A percentile compares a stretch with the other conserved stretches of the same genome.
Conservation (phyloP, 2,329 filamentous ascomycete species). For the Hirsutella thompsonii region DNA sequence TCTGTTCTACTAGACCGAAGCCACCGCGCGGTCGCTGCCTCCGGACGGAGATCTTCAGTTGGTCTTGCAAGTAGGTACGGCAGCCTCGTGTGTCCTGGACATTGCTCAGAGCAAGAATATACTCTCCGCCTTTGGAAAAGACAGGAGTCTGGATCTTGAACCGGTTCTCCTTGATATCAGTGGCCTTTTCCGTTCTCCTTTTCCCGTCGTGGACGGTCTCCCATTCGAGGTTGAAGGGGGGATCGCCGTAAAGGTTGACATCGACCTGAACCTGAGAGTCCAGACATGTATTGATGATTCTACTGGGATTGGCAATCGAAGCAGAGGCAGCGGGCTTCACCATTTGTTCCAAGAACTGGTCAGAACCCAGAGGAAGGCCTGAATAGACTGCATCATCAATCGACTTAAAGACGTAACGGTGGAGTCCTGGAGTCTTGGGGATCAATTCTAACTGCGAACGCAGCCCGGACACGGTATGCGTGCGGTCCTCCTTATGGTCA, state of each 20-base stretch:
- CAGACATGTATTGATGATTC: constrained; percentile 59
- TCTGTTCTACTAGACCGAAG: constrained; percentile 78
- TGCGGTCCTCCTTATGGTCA: constrained; percentile 40
- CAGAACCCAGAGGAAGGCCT: constrained; percentile 46
- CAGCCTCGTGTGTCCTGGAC: constrained; percentile 80
- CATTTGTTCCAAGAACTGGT: constrained; percentile 64
- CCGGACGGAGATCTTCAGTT: constrained; percentile 73
- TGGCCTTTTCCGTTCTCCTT: constrained; percentile 54
- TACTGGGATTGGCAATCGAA: constrained; percentile 43
- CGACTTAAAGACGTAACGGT: constrained; percentile 72
- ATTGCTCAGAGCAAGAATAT: constrained; percentile 72
- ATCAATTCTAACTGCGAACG: constrained; percentile 76
- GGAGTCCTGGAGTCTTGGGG: constrained; percentile 68
- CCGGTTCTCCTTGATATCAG: constrained; percentile 46
- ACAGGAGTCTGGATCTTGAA: constrained; percentile 65
- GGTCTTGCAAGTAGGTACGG: constrained; percentile 73
- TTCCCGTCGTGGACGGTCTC: constrained; percentile 85
- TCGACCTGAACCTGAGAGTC: constrained; percentile 67
- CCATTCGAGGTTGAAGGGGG: constrained; percentile 83
- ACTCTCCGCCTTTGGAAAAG: constrained; percentile 74
- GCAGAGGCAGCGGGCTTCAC: constrained; percentile 89
- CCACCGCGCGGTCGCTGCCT: constrained; percentile 77
- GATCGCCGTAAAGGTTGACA: constrained; percentile 65
- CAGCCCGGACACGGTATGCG: constrained; percentile 51
- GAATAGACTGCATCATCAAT: constrained; percentile 77